phyloP scores from a whole-genome alignment of 2,329 filamentous ascomycete species.

The Torrubiella hemipterigena region DNA sequence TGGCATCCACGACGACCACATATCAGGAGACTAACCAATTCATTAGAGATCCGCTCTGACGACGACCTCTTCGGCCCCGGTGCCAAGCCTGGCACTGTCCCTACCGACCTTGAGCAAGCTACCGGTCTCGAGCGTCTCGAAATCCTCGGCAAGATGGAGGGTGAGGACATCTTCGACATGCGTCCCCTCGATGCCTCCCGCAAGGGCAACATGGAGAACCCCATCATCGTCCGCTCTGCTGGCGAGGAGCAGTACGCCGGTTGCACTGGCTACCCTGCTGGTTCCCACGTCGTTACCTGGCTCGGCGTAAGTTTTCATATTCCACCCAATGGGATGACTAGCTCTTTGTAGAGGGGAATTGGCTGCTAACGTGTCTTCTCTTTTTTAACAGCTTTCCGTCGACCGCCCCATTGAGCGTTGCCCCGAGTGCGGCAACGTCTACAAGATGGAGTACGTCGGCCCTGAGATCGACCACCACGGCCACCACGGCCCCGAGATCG shows the following conservation, averaged over 20 bases:
- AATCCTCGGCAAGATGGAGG: constrained; percentile 98
- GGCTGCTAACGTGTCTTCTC: constrained; percentile 6
- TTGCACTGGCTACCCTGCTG: constrained; percentile 87
- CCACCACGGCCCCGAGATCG: constrained; percentile 49
- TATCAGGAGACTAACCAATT: constrained; percentile 12
- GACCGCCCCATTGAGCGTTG: constrained; percentile 90
- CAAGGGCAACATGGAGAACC: constrained; percentile 81
- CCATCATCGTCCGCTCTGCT: constrained; percentile 80
- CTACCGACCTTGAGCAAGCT: constrained; percentile 88
- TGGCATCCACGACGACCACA: too few species aligned
- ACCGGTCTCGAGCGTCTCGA: constrained; percentile 98
- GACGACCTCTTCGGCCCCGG: constrained; percentile 81
- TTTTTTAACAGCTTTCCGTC: constrained; percentile 58
- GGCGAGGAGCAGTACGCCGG: constrained; percentile 95
- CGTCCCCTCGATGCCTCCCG: constrained; percentile 85
- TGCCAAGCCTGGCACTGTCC: constrained; percentile 69
- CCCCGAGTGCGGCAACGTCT: constrained; percentile 89
- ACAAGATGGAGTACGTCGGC: constrained; percentile 97
- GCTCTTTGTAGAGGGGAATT: too few species aligned
- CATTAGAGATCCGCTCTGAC: constrained; percentile 65
- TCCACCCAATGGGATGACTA: constrained; percentile 1
- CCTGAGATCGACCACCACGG: constrained; percentile 61
- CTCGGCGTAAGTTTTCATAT: constrained; percentile 56
- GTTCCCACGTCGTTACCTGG: constrained; percentile 88
- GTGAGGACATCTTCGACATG: constrained; percentile 97